A percentile compares a stretch with the other conserved stretches of the same genome.
Conservation (phyloP, 768 basidiomycete genomes). For the Floccularia luteovirens region DNA sequence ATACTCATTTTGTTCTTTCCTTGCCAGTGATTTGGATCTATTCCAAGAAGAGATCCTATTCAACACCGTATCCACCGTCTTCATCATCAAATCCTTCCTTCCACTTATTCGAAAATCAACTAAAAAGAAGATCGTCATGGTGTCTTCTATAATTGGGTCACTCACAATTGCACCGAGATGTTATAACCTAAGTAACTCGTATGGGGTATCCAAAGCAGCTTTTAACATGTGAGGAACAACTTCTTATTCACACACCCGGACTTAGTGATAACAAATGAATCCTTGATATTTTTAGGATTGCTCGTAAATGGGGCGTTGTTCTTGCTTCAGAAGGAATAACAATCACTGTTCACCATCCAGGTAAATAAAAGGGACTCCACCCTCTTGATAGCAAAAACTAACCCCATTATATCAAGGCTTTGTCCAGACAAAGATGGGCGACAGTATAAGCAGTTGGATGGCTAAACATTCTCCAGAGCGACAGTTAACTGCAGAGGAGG, state of each 20-base stretch:
- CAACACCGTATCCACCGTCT: slow-evolving; percentile 11
- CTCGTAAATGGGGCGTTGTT: slow-evolving; percentile 15
- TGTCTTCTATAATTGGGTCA: slow-evolving; percentile 16
- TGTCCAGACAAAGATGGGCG: slow-evolving; percentile 14
- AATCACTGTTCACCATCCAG: slow-evolving; percentile 14
- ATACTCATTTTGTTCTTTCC: neutral
- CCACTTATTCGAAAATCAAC: slow-evolving; percentile 12
- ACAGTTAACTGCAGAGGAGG: slow-evolving; percentile 10
- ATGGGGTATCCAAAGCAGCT: slow-evolving; percentile 12
- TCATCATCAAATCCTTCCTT: slow-evolving; percentile 12
- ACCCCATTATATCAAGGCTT: slow-evolving; percentile 7
- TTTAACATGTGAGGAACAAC: slow-evolving; percentile 12
- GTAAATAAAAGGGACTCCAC: no score
- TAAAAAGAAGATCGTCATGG: slow-evolving; percentile 13
- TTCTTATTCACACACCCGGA: neutral
- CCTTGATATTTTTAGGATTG: slow-evolving; percentile 8
- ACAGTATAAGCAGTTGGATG: slow-evolving; percentile 13
- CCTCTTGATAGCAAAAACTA: neutral
- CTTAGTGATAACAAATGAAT: neutral
- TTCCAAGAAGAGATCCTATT: slow-evolving; percentile 12
- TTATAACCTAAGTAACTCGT: slow-evolving; percentile 7
- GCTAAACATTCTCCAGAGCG: slow-evolving; percentile 12
- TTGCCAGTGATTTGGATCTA: slow-evolving; percentile 10
- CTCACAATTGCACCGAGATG: slow-evolving; percentile 2
- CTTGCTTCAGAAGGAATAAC: slow-evolving; percentile 14